phyloP scores from a whole-genome alignment of 768 basidiomycete genomes.

The Panaeolus cyanescens region DNA sequence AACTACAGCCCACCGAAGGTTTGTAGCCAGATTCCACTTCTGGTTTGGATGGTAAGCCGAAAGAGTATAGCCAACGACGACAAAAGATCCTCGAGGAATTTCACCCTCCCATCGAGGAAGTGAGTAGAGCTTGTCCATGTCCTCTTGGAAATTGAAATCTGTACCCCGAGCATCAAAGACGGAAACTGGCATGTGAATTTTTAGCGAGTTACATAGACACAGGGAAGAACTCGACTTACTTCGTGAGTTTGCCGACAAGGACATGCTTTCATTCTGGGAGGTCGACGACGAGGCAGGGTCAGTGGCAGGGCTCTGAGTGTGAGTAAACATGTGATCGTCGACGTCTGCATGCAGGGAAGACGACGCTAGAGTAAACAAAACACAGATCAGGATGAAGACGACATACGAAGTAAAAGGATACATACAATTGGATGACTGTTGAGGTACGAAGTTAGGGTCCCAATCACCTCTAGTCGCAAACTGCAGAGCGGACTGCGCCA shows the following conservation, averaged over 20 bases:
- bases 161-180: slow-evolving; percentile 4
- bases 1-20: slow-evolving; percentile 6
- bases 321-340: no score
- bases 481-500: no score
- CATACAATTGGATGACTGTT: no score
- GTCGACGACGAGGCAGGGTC: no score
- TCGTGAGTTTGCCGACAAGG: background rate
- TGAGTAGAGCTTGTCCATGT: background rate
- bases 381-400: no score
- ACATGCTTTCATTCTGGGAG: no score
- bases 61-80: slow-evolving; percentile 2
- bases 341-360: no score
- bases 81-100: slow-evolving; percentile 5
- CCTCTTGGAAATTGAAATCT: background rate
- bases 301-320: no score
- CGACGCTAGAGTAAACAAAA: no score
- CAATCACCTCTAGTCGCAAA: no score
- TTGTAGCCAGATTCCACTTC: slow-evolving; percentile 1
- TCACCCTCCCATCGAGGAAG: background rate
- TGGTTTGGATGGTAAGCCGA: background rate
- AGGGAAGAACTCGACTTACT: background rate
- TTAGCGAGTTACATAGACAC: background rate
- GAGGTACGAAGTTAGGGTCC: no score
- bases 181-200: background rate
- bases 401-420: no score